These are phyloP conservation scores for Clohesyomyces aquaticus DNA, from an alignment of 495 filamentous ascomycete species.

Conservation along the genomic window DNA sequence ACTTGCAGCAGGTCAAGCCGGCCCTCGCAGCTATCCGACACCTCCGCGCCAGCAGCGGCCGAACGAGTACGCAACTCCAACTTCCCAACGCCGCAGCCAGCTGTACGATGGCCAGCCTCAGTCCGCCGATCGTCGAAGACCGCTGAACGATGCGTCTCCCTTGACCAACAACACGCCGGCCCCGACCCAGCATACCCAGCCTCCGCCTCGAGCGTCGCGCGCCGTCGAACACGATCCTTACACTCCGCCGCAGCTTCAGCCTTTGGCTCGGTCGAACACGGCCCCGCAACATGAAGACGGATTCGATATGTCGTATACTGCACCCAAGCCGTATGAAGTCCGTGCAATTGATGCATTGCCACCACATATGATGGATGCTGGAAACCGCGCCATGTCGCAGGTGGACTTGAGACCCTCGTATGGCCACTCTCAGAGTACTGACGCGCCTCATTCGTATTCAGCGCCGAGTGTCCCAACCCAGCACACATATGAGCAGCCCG, in stretches of 20 bases:
- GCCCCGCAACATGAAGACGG: constrained; percentile 23
- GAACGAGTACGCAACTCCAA: constrained; percentile 30
- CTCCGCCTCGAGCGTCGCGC: constrained; percentile 8
- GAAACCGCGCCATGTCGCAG: constrained; percentile 30
- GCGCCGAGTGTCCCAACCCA: constrained; percentile 35
- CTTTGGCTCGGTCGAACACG: neutral
- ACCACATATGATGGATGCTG: constrained; percentile 10
- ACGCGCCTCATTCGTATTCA: constrained; percentile 43
- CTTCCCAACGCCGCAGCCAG: constrained; percentile 20
- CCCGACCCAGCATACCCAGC: constrained; percentile 25
- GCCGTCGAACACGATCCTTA: constrained; percentile 15
- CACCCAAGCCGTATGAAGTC: constrained; percentile 36
- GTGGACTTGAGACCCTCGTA: constrained; percentile 22
- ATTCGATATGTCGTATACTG: constrained; percentile 35
- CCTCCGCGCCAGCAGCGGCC: constrained; percentile 37
- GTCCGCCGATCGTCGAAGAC: constrained; percentile 12
- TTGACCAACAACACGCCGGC: constrained; percentile 13
- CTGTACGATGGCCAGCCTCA: constrained; percentile 22
- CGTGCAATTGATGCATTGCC: constrained; percentile 30
- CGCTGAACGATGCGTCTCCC: constrained; percentile 26
- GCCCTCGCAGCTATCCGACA: constrained; percentile 39
- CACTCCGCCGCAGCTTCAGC: constrained; percentile 8
- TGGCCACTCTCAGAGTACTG: constrained; percentile 18
- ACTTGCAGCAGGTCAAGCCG: constrained; percentile 21
- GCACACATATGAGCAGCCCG: constrained; percentile 17